Conservation (phyloP, 2,329 filamentous ascomycete genomes). For the Aureobasidium sp. region DNA sequence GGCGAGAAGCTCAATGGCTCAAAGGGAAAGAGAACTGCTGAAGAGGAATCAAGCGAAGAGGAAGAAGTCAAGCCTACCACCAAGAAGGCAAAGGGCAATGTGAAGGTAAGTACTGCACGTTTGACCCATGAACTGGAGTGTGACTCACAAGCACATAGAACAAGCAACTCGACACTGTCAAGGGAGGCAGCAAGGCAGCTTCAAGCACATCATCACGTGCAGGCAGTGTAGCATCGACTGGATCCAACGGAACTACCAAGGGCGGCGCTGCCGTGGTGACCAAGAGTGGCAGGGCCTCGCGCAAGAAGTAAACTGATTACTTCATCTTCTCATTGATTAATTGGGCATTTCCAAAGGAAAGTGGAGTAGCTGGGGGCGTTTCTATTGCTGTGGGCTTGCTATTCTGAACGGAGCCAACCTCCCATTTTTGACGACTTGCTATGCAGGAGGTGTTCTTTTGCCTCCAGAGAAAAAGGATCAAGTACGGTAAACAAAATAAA, state of each 20-base stretch:
- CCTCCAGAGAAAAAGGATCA: neutral
- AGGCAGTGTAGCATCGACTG: constrained; percentile 76
- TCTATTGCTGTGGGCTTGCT: constrained; percentile 4
- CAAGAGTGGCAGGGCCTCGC: constrained; percentile 12
- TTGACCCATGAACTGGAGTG: constrained; percentile 4
- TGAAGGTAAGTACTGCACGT: constrained; percentile 63
- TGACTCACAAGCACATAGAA: constrained; percentile 53
- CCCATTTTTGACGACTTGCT: constrained; percentile 8
- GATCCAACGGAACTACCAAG: constrained; percentile 42
- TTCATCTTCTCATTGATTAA: neutral
- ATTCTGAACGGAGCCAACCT: constrained; percentile 2
- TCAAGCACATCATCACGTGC: constrained; percentile 76
- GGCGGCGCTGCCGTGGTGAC: constrained; percentile 28
- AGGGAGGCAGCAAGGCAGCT: constrained; percentile 65
- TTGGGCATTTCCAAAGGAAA: constrained; percentile 4
- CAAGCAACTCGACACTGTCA: constrained; percentile 85
- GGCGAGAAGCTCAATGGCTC: constrained; percentile 51
- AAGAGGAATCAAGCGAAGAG: constrained; percentile 72
- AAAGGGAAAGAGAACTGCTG: constrained; percentile 65
- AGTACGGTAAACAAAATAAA: constrained; percentile 5
- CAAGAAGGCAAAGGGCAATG: constrained; percentile 86
- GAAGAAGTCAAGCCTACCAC: constrained; percentile 79
- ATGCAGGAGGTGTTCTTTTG: neutral
- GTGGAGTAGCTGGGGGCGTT: constrained; percentile 5
- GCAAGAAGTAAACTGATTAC: constrained; percentile 13